phyloP scores from a whole-genome alignment of 2,329 filamentous ascomycete genomes.

The Phialocephala sp. region DNA sequence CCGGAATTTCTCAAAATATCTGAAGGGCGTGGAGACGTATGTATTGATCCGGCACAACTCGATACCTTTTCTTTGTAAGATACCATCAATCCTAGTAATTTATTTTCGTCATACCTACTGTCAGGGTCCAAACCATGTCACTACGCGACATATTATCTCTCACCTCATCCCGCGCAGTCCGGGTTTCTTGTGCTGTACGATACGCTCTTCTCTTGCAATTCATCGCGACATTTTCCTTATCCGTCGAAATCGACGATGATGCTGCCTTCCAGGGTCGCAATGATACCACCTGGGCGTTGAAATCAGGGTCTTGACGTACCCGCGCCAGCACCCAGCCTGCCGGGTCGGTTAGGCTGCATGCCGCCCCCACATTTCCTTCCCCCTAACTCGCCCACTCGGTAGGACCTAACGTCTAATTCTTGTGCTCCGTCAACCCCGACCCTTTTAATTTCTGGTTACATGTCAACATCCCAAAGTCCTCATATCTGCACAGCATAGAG shows the following conservation, averaged over 20 bases:
- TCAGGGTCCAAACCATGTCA: neutral
- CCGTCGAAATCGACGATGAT: no score
- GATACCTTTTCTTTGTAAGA: neutral
- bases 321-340: neutral
- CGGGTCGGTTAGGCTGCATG: neutral
- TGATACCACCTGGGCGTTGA: neutral
- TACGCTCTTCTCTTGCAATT: no score
- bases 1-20: conserved; percentile 42
- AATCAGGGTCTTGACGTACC: neutral
- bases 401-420: neutral
- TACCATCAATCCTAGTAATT: neutral
- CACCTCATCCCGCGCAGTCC: no score
- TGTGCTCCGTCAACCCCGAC: neutral
- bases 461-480: no score
- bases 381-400: conserved; percentile 8
- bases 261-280: no score
- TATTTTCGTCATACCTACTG: neutral
- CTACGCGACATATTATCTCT: no score
- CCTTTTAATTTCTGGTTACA: no score
- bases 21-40: conserved; percentile 20
- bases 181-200: no score
- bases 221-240: no score
- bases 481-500: neutral
- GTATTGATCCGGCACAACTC: neutral
- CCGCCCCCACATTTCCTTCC: neutral